Conservation (phyloP, 2,329 filamentous ascomycete genomes). For the Xenoacremonium recifei region DNA sequence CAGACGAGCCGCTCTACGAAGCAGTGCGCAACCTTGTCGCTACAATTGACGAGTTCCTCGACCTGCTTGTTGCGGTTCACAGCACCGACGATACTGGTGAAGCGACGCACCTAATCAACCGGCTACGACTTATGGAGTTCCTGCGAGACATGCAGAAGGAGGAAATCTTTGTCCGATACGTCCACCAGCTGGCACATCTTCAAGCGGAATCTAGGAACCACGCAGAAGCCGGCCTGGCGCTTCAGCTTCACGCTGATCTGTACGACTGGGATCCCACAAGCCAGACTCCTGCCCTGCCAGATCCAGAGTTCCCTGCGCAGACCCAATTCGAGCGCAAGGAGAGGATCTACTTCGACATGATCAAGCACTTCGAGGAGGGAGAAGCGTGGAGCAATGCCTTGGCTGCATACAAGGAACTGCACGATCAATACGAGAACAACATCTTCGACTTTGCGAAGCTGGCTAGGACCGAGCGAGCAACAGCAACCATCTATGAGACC, state of each 20-base stretch:
- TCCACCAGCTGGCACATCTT: conserved; percentile 81
- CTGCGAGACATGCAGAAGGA: conserved; percentile 95
- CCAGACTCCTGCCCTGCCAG: conserved; percentile 63
- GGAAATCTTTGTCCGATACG: conserved; percentile 93
- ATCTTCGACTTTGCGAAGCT: conserved; percentile 90
- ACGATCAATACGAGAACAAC: conserved; percentile 86
- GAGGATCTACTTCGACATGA: conserved; percentile 88
- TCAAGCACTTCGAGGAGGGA: conserved; percentile 92
- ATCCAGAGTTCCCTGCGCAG: conserved; percentile 79
- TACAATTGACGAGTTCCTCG: conserved; percentile 86
- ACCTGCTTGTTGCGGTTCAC: conserved; percentile 87
- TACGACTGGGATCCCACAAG: conserved; percentile 84
- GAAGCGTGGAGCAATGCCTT: conserved; percentile 89
- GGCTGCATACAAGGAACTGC: conserved; percentile 84
- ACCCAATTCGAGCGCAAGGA: conserved; percentile 92
- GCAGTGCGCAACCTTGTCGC: conserved; percentile 77
- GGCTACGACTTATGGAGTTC: conserved; percentile 90
- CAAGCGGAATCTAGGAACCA: conserved; percentile 75
- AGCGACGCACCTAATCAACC: conserved; percentile 81
- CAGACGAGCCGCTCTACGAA: conserved; percentile 70
- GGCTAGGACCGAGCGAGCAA: conserved; percentile 82
- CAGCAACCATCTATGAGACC: conserved; percentile 87
- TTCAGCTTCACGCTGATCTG: conserved; percentile 87
- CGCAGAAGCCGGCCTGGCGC: conserved; percentile 83
- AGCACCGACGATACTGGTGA: conserved; percentile 72